Conservation (phyloP, 768 basidiomycete genomes). For the Suillus subaureus region DNA sequence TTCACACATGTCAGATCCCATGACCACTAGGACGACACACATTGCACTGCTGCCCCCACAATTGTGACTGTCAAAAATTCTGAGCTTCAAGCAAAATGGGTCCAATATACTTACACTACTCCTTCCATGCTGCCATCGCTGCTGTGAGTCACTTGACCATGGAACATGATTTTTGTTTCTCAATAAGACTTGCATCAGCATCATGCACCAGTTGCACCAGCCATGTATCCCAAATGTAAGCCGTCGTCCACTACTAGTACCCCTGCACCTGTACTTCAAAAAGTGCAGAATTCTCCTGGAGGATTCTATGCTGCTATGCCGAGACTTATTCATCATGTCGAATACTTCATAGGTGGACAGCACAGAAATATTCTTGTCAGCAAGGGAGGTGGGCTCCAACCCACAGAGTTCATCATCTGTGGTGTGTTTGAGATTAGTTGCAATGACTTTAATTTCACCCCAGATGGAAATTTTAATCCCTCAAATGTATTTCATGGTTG, state of each 20-base stretch:
- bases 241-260: neutral
- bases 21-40: neutral
- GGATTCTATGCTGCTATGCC: too few species aligned
- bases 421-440: slow-evolving; percentile 4
- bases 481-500: slow-evolving; percentile 1
- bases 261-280: too few species aligned
- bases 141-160: neutral
- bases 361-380: neutral
- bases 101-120: neutral
- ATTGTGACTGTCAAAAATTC: too few species aligned
- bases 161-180: neutral
- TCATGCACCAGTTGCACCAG: neutral
- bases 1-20: too few species aligned
- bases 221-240: neutral
- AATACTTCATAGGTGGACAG: too few species aligned
- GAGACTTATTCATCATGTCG: too few species aligned
- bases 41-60: too few species aligned
- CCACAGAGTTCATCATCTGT: neutral
- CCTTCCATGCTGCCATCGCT: neutral
- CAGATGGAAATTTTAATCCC: slow-evolving; percentile 5
- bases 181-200: too few species aligned
- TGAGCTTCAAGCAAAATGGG: too few species aligned
- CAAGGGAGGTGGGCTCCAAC: neutral
- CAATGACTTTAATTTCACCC: slow-evolving; percentile 10
- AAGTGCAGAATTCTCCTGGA: too few species aligned